These are phyloP conservation scores for Nicotiana paniculata DNA, from an alignment of 257 asterid genomes.

Conservation along the genomic window DNA sequence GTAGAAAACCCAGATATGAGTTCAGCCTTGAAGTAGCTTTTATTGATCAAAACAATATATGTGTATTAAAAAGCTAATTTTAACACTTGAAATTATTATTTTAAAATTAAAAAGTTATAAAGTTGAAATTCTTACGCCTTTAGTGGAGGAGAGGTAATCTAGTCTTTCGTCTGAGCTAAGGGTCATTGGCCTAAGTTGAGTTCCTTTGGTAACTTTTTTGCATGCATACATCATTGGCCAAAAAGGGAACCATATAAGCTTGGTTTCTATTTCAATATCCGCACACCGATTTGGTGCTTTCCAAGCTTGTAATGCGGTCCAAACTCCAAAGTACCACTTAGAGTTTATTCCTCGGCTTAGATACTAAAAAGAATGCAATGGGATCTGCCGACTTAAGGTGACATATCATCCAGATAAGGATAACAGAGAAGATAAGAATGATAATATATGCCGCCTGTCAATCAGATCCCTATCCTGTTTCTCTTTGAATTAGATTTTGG, in stretches of 20 bases:
- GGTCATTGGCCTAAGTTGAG: neutral
- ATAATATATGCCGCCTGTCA: neutral
- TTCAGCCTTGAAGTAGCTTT: no score
- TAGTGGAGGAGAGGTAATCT: neutral
- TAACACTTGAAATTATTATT: no score
- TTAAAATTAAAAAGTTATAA: no score
- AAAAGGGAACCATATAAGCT: neutral
- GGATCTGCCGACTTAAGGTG: neutral
- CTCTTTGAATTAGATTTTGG: neutral
- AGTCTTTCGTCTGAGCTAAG: neutral
- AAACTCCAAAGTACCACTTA: neutral
- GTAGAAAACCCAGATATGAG: no score
- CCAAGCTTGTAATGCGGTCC: neutral
- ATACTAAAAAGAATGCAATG: neutral
- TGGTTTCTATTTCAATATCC: neutral
- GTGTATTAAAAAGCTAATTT: no score
- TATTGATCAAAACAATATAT: no score
- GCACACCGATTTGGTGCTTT: neutral
- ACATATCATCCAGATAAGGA: neutral
- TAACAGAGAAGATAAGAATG: conserved; percentile 1
- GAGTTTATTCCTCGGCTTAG: neutral
- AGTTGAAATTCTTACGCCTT: no score
- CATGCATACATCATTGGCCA: neutral
- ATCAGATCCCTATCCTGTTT: neutral
- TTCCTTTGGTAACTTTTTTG: neutral